Evolutionary conservation across 257 asterid species (phyloP), one percentile per base, ranked within the genome.

Genomic region (Salvia hispanica): DNA sequence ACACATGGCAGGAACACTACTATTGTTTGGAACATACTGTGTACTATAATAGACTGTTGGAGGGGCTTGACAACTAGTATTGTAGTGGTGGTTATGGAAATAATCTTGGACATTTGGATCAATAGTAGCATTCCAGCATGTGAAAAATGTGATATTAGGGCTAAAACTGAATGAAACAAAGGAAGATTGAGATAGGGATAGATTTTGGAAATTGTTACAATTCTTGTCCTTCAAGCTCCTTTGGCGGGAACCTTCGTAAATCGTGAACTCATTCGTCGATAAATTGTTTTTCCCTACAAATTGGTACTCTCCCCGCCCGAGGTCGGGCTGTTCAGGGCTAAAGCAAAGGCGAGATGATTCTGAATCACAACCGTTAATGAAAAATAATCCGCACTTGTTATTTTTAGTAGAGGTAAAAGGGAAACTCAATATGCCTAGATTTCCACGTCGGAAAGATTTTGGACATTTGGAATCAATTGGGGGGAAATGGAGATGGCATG

Each of bases 321-420:
- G 31, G 2, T 25, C 5, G 54, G 8, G 0, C 9, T 0, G 62
- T 62, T 5, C 45, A 11, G 15, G 3, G n/a, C 18, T 45, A 0
- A 83, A 44, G 39, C 63, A 57, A 48, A 85, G 13, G 5, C 0
- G 28, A 33, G 82, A 83, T 43, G 6, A 0, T 33, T n/a, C 16
- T 1, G 18, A 9, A 11, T 2, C 12, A 1, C 66, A n/a, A 28
- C 74, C 66, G 4, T 71, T 9, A 9, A 80, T 46, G 33, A 28
- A 8, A 66, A 72, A 55, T 40, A 78, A 33, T 6, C 90, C 88
- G 15, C 88, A 84, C 0, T n/a, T 18, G 2, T 3, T 16, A 52
- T 7, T 7, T 0, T 52, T 6, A 13, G 16, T 2, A 21, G 31
- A 0, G 31, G 31, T 25, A 4, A 3, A 42, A 42, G 1, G 66